phyloP scores from a whole-genome alignment of 108 stramenopile species.

The Asterionellopsis glacialis region DNA sequence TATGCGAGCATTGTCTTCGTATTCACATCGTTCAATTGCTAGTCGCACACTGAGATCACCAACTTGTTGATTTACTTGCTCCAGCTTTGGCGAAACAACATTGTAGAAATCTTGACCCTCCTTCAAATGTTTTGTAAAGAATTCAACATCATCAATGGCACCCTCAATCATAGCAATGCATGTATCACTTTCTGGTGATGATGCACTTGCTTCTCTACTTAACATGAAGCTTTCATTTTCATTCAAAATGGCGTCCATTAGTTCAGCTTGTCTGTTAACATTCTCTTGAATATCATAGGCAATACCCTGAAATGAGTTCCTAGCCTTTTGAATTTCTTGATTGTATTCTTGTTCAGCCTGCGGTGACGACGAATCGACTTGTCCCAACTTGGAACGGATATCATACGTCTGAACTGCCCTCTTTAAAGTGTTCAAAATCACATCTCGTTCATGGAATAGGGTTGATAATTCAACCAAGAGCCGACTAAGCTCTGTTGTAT shows the following conservation, averaged over 20 bases:
- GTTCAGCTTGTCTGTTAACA: conserved; percentile 24
- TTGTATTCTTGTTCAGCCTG: conserved; percentile 8
- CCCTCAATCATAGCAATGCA: conserved; percentile 52
- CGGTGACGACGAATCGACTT: background rate
- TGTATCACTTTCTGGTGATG: conserved; percentile 13
- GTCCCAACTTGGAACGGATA: conserved; percentile 13
- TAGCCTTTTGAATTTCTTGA: conserved; percentile 5
- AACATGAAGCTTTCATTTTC: conserved; percentile 42
- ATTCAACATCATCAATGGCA: conserved; percentile 48
- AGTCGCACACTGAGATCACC: conserved; percentile 34
- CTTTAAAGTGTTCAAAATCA: conserved; percentile 14
- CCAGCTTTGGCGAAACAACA: conserved; percentile 39
- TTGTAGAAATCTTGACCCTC: conserved; percentile 53
- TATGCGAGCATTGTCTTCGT: conserved; percentile 22
- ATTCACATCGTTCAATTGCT: conserved; percentile 51
- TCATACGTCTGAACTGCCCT: conserved; percentile 22
- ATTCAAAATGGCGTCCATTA: conserved; percentile 30
- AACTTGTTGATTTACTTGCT: conserved; percentile 32
- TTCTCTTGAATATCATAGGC: conserved; percentile 19
- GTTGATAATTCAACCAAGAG: conserved; percentile 29
- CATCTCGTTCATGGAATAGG: conserved; percentile 29
- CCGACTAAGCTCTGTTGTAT: conserved; percentile 19
- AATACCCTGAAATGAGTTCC: conserved; percentile 19
- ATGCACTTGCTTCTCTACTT: conserved; percentile 9
- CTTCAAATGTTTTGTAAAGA: conserved; percentile 39